Percentiles rank a stretch among this genome's conserved stretches.
Conservation (phyloP, 2,329 filamentous ascomycete species). For the Fusarium redolens region DNA sequence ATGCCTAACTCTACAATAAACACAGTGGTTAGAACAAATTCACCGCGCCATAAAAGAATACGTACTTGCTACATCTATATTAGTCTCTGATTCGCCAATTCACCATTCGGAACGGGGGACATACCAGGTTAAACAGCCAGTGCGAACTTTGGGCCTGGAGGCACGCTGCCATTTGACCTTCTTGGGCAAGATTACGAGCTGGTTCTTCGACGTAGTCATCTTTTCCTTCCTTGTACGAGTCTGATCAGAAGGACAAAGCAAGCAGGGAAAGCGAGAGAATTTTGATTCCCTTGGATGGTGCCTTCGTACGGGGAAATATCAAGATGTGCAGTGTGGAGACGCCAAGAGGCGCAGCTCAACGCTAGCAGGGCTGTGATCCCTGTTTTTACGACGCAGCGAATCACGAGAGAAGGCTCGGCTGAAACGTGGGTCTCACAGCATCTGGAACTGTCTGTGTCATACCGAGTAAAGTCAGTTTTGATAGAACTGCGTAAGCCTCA, state of each 20-base stretch:
- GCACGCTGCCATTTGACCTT: conserved; percentile 30
- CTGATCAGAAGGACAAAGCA: neutral
- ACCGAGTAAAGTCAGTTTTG: neutral
- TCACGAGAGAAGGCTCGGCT: fast-evolving
- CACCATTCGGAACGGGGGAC: neutral
- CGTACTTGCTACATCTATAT: conserved; percentile 1
- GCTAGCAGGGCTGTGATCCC: neutral
- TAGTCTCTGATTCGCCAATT: neutral
- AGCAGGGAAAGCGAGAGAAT: neutral
- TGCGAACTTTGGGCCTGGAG: conserved; percentile 32
- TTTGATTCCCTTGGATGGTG: conserved; percentile 17
- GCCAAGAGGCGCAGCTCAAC: conserved; percentile 3
- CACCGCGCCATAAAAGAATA: neutral
- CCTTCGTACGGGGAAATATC: conserved; percentile 2
- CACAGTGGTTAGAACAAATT: neutral
- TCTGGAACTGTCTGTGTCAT: conserved; percentile 1
- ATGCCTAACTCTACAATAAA: conserved; percentile 30
- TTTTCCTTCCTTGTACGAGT: neutral
- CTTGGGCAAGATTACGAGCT: conserved; percentile 9
- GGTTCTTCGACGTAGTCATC: neutral
- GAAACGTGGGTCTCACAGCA: neutral
- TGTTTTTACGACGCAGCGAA: conserved; percentile 20
- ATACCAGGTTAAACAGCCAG: conserved; percentile 40
- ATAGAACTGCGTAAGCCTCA: neutral
- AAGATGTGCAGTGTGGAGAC: neutral